phyloP scores from a whole-genome alignment of 2,329 filamentous ascomycete species.

The Harringtonia aguacate region DNA sequence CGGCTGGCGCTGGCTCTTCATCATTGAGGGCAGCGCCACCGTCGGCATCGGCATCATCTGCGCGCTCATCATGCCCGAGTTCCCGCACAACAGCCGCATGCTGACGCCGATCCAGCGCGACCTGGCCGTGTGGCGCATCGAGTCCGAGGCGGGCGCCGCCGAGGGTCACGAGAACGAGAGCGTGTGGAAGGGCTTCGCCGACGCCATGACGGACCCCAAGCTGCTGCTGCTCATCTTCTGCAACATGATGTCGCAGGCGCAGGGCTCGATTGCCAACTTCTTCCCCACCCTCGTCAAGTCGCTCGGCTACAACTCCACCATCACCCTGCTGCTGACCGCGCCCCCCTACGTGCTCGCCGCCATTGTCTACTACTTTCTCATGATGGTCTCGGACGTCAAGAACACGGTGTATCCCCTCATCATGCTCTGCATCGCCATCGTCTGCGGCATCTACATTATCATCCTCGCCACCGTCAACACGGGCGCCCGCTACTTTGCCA shows the following conservation, averaged over 20 bases:
- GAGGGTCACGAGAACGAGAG: slow-evolving; percentile 24
- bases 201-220: slow-evolving; percentile 6
- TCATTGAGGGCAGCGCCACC: slow-evolving; percentile 31
- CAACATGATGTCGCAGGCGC: slow-evolving; percentile 21
- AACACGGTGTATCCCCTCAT: slow-evolving; percentile 25
- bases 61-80: slow-evolving; percentile 25
- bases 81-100: slow-evolving; percentile 27
- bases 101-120: slow-evolving; percentile 18
- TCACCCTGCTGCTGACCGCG: slow-evolving; percentile 32
- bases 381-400: slow-evolving; percentile 19
- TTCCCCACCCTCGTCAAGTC: slow-evolving; percentile 21
- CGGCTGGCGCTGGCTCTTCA: slow-evolving; percentile 43
- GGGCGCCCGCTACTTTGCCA: slow-evolving; percentile 28
- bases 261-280: slow-evolving; percentile 23
- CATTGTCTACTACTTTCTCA: slow-evolving; percentile 20
- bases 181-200: slow-evolving; percentile 10
- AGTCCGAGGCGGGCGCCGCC: slow-evolving; percentile 23
- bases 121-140: slow-evolving; percentile 21
- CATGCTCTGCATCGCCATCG: slow-evolving; percentile 20
- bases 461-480: slow-evolving; percentile 23
- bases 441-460: slow-evolving; percentile 26
- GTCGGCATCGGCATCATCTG: slow-evolving; percentile 23
- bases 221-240: slow-evolving; percentile 11
- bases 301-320: slow-evolving; percentile 22
- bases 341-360: slow-evolving; percentile 33